phyloP scores from a whole-genome alignment of 2,329 filamentous ascomycete genomes.

The Eutypella sp. region DNA sequence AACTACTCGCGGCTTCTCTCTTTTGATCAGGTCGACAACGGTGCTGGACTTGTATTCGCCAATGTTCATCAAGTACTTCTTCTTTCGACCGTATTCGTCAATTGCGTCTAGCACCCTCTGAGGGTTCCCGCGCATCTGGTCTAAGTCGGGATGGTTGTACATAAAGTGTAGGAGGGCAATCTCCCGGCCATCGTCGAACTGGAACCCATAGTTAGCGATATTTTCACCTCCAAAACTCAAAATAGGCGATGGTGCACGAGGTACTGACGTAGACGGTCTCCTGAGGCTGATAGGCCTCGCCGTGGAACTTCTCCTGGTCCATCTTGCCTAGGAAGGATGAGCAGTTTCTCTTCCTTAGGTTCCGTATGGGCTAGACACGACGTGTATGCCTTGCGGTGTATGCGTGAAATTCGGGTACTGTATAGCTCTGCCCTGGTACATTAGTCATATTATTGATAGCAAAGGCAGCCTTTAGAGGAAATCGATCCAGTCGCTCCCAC shows the following conservation, averaged over 20 bases:
- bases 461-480: not conserved
- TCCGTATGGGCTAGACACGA: too few relatives aligned
- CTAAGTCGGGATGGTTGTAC: constrained; percentile 55
- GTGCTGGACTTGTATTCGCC: constrained; percentile 70
- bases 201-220: not conserved
- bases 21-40: constrained; percentile 61
- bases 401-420: too few relatives aligned
- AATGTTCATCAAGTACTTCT: constrained; percentile 76
- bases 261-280: constrained; percentile 33
- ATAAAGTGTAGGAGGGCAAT: constrained; percentile 68
- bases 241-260: too few relatives aligned
- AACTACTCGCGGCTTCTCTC: constrained; percentile 63
- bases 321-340: too few relatives aligned
- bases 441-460: too few relatives aligned
- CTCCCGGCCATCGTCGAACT: constrained; percentile 69
- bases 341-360: too few relatives aligned
- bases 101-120: constrained; percentile 61
- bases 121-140: constrained; percentile 60
- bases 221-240: too few relatives aligned
- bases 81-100: constrained; percentile 61
- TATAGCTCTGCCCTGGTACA: too few relatives aligned
- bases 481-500: not conserved
- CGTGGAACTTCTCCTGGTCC: constrained; percentile 24
- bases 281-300: constrained; percentile 37
- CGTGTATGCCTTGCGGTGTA: too few relatives aligned